Base-by-base conservation (phyloP, 202 grass and related monocot species). In the Digitaria exilis region DNA sequence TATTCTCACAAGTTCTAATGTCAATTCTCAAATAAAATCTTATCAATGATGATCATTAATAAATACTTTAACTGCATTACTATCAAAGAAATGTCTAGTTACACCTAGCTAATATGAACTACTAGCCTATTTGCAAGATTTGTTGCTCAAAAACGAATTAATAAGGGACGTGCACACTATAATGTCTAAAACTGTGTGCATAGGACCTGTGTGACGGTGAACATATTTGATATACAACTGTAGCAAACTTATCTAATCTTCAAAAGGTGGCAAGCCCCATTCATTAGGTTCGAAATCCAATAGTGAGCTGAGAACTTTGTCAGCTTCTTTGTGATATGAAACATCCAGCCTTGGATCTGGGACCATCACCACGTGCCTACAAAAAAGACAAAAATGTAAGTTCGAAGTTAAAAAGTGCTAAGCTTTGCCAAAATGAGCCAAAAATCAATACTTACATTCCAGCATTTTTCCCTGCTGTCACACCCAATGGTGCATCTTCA, bases 401-500 rank as follows among this genome's bases (percentile, higher is more conserved):
- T 52, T 50, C 69, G 25, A 4, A 58, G 11, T 68, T 10, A 46
- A 65, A 45, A 71, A 6, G 24, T 29, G 15, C 37, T 39, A 39
- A 39, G 37, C 7, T 39, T 39, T 39, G 37, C 9, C 5, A 26
- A 51, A 29, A 39, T 39, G 21, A 26, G 16, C 1, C 21, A 14
- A 34, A 26, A 65, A 76, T 15, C 34, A 39, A 9, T 19, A 81
- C 96, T 95, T 86, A 98, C 96, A 98, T 98, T 76, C 91, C 85
- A 9, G 92, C 93, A 89, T 84, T 93, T 75, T 95, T 98, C 42
- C 91, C 96, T 83, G 96, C 96, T 71, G 77, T 80, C 48, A 95
- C 96, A 73, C 96, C 96, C 82, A 89, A 84, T 29, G 92, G 96
- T 37, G 92, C 92, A 83, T 98, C 96, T 77, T 93, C 90, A 85